Evolutionary conservation across 805 yeast genomes (phyloP), one percentile per base, ranked within the genome.

Genomic region (Candida manassasensis): DNA sequence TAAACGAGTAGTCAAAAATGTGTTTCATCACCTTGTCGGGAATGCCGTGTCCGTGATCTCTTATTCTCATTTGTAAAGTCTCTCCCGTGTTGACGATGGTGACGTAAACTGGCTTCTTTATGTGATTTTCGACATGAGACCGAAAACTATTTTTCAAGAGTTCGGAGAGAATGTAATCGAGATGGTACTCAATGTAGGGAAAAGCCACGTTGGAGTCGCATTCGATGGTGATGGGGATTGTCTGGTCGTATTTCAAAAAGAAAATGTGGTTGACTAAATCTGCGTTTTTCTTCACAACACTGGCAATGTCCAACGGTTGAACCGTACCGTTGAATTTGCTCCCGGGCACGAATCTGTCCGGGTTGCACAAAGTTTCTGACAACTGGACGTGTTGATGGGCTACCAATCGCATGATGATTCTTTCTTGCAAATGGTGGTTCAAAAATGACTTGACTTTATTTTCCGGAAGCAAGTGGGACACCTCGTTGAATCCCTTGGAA

Each of bases 31-130:
- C 66, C 4, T 68, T 72, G 2, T 87, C 81, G 4, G 79, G 71
- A 19, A 90, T 87, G 3, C 98, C 98, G 37, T 87, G 86, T 13
- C 97, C 98, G 39, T 75, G 73, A 61, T 90, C 98, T 28, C 95
- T 69, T 21, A 90, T 66, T 39, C 96, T 69, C 4, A 93, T 68
- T 41, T 84, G 86, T 38, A 87, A 63, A 18, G 50, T 55, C 39
- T 22, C 53, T 47, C 57, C 40, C 2, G 62, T 53, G 4, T 56
- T 59, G 7, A 69, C 59, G 5, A 67, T 53, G 2, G 71, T 60
- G 6, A 69, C 58, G 13, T 52, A 53, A 11, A 66, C 68, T 2
- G 71, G 69, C 19, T 61, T 63, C 7, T 41, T 35, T 7, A 65
- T 61, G 8, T 63, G 52, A 37, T 75, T 76, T 54, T 90, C 97